phyloP scores from a whole-genome alignment of 1,284 basidiomycete species.

The Naganishia liquefaciens region DNA sequence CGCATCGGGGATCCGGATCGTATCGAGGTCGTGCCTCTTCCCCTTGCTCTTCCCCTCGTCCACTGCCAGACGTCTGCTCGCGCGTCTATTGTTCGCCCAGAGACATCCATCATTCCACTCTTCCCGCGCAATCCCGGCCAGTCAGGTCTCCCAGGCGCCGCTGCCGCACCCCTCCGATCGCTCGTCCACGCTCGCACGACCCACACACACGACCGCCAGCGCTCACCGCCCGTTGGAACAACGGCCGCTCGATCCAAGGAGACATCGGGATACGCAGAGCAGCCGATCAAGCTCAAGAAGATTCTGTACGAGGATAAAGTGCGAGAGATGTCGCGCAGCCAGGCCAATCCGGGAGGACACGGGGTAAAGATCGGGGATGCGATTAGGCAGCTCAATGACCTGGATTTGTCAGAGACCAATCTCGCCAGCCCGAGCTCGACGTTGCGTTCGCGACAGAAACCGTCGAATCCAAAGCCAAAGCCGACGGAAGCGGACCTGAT shows the following conservation, averaged over 20 bases:
- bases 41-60: no score
- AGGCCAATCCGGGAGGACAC: not conserved
- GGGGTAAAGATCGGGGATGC: not conserved
- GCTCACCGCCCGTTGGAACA: constrained; percentile 9
- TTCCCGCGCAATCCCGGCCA: no score
- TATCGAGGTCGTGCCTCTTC: no score
- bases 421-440: constrained; percentile 17
- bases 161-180: not conserved
- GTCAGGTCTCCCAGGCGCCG: no score
- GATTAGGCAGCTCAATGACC: constrained; percentile 5
- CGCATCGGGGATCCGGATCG: no score
- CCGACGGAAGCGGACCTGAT: constrained; percentile 26
- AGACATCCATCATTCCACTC: no score
- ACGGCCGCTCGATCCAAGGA: constrained; percentile 11
- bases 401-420: constrained; percentile 8
- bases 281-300: constrained; percentile 27
- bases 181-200: not conserved
- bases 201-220: not conserved
- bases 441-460: constrained; percentile 12
- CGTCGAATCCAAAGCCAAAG: constrained; percentile 26
- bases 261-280: constrained; percentile 9
- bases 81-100: no score
- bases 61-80: no score
- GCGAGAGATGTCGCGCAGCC: constrained; percentile 6
- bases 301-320: constrained; percentile 15